Evolutionary conservation across 768 basidiomycete species (phyloP).

Genomic region (Amanita fuliginea): DNA sequence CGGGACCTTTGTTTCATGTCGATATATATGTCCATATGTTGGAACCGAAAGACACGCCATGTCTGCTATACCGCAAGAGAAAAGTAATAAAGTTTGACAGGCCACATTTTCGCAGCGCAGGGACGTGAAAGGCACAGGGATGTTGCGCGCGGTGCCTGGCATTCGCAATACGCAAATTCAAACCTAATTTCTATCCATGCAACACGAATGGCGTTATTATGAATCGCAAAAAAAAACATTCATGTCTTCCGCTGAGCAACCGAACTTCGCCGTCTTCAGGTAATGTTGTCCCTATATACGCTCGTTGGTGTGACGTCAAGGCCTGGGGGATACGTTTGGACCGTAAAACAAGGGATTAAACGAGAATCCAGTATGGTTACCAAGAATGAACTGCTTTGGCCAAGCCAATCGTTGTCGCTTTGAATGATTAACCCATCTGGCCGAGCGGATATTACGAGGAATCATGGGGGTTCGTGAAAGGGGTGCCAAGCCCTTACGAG

Average conservation of each 20-base stretch:
- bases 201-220: not conserved
- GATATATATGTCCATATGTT: not conserved
- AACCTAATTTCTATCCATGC: not conserved
- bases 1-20: not conserved
- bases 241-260: not conserved
- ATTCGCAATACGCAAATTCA: not conserved
- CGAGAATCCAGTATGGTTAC: slow-evolving; percentile 23
- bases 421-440: not conserved
- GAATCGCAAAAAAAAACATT: not conserved
- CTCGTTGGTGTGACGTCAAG: slow-evolving; percentile 4
- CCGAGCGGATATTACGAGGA: not conserved
- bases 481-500: not conserved
- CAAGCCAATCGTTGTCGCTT: not conserved
- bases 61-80: no score
- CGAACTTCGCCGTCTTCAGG: not conserved
- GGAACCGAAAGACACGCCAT: no score
- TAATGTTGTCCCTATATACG: not conserved
- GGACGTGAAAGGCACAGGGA: no score
- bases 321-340: slow-evolving; percentile 9
- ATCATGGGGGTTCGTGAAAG: not conserved
- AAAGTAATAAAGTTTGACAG: no score
- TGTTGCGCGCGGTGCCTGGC: no score
- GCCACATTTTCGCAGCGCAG: no score
- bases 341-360: slow-evolving; percentile 28
- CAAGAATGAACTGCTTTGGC: slow-evolving; percentile 14